Base-by-base conservation (phyloP, 257 asterid genomes). In the Gynochthodes officinalis region DNA sequence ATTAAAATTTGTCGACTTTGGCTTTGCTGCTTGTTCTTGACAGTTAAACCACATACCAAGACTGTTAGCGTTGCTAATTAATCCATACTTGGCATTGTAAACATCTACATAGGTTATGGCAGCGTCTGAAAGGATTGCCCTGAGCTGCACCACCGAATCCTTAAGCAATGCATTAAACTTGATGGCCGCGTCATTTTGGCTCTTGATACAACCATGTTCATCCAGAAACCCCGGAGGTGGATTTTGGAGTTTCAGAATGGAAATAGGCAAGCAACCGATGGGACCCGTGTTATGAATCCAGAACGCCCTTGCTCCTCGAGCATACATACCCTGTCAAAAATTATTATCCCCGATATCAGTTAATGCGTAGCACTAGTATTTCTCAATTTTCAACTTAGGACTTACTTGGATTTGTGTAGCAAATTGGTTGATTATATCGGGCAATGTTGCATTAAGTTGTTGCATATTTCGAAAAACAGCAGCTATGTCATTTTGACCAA, bases 261-360 rank as follows among this genome's bases (percentile, higher is more conserved):
- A 11, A 60, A 79, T 33, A 0, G 96, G 90, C 54, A 85, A 60
- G 76, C 97, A 91, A 13, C 97, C 93, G 21, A 89, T 85, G 7
- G 96, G 97, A 42, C 93, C 95, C 1, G 91, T 88, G 78, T 89
- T 88, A 78, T 89, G 93, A 74, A 91, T 82, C 93, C 96, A 91
- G 40, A 86, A 85, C 10, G 73, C 74, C 75, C 88, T 85, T 48
- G 84, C 97, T 59, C 95, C 97, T 82, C 74, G 79, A 12, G 73
- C 42, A 28, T 89, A 82, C 43, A 93, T 32, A 73, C 19, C 77
- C 97, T 93, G 75, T 15, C 65, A 73, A 12, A 32, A 5, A 70
- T 54, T 39, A 49, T 14, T 13, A 23, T 58, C 7, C 48, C 5
- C n/a, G n/a, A n/a, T n/a, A n/a, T 48, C 49, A 63, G 59, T 28